Evolutionary conservation across 2,329 filamentous ascomycete genomes (phyloP), one percentile per base, ranked within the genome.

Genomic region (Epichloe uncinata): DNA sequence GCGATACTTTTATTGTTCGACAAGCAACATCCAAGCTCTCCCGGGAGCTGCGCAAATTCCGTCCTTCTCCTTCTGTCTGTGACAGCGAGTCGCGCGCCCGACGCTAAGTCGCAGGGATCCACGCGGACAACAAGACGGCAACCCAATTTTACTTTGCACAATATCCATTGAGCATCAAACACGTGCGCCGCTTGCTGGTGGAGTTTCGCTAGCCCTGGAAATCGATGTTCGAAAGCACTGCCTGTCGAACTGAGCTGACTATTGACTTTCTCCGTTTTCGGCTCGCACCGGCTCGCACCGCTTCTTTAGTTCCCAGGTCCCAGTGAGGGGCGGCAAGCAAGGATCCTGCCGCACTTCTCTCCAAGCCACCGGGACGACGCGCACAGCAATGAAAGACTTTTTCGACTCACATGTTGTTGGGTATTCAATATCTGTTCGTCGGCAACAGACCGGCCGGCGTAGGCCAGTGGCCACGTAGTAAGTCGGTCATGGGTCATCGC

Each of bases 241-340:
- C 11, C 38, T 13, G 37, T 46, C 30, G 22, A 50, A 18, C 16
- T 46, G 44, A 30, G 6, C 16, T 45, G 47, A 40, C 34, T 30
- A 30, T 52, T 35, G 22, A 26, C 43, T 52, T 37, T 47, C 40
- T 48, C 61, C 63, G 61, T 60, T 60, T 57, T 63, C 63, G 63
- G 63, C 61, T 66, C 63, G 63, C 63, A 63, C 61, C 63, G 63
- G 63, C 61, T 66, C 63, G 63, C 63, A 63, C 61, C 63, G 63
- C 61, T 60, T 61, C 58, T 60, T 60, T 58, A 58, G 60, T 53
- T 54, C 51, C 53, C 48, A 42, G 45, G 44, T 50, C 48, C 50
- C 52, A 51, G 46, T 45, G 54, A 53, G 55, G 57, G 53, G 53
- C 53, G 53, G 53, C 30, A 30, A 33, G 53, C 55, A 54, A 54